These are phyloP conservation scores for Barnettozyma sucrosica DNA, from an alignment of 805 yeast genomes.

Conservation along the genomic window DNA sequence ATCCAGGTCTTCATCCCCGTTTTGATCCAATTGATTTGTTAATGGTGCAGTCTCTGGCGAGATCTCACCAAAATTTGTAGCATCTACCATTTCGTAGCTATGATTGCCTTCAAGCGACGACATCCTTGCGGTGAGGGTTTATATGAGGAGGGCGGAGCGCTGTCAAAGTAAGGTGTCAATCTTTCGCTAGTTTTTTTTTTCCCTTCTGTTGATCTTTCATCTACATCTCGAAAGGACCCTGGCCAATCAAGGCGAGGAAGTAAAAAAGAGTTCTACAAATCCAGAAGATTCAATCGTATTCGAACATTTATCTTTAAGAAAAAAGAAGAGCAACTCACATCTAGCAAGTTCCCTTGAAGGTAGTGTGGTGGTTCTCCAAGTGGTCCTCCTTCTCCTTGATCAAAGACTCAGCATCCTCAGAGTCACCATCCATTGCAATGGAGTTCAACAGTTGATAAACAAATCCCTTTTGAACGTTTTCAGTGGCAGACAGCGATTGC, in stretches of 20 bases:
- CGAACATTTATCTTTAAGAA: too few relatives aligned
- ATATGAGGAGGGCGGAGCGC: background rate
- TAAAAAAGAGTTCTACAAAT: background rate
- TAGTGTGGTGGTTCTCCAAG: slow-evolving; percentile 20
- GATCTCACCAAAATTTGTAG: background rate
- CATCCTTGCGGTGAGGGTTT: background rate
- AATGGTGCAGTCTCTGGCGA: background rate
- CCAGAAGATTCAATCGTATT: too few relatives aligned
- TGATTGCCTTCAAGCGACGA: background rate
- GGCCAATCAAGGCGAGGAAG: background rate
- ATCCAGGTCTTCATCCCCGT: background rate
- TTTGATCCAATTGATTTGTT: background rate
- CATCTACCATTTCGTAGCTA: slow-evolving; percentile 9
- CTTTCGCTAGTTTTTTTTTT: background rate
- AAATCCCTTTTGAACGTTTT: slow-evolving; percentile 26
- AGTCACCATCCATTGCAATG: slow-evolving; percentile 52
- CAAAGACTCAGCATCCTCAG: slow-evolving; percentile 21
- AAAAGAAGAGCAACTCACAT: too few relatives aligned
- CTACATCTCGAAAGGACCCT: background rate
- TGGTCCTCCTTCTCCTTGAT: slow-evolving; percentile 19
- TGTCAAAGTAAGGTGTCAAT: background rate
- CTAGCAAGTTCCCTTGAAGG: slow-evolving; percentile 26
- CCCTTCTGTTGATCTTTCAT: background rate
- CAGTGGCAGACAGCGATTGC: slow-evolving; percentile 9
- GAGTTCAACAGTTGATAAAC: slow-evolving; percentile 45